A percentile compares a stretch with the other conserved stretches of the same genome.
phyloP scores from a whole-genome alignment of 139 green algal species.

The Picochlorum sp. region DNA sequence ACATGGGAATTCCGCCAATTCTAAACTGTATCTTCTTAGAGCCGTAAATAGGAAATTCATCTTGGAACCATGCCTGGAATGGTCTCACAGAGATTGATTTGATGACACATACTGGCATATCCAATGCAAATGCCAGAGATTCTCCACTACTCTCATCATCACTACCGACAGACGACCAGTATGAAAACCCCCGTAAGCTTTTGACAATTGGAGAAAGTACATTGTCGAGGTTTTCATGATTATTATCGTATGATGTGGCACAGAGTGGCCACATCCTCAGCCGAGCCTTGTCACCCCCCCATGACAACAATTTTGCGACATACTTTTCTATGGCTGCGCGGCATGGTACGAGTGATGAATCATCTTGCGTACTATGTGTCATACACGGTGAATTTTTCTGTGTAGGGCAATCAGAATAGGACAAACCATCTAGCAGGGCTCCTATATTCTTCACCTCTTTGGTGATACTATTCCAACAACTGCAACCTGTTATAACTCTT shows the following conservation, averaged over 20 bases:
- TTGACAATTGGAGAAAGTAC: constrained; percentile 18
- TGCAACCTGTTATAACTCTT: too few species aligned
- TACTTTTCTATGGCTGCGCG: too few species aligned
- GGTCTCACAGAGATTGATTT: constrained; percentile 23
- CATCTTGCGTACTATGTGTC: too few species aligned
- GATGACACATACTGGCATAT: constrained; percentile 33
- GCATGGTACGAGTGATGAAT: too few species aligned
- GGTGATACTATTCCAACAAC: too few species aligned
- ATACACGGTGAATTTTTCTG: too few species aligned
- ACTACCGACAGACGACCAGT: constrained; percentile 17
- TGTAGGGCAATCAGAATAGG: too few species aligned
- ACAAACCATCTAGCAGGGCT: too few species aligned
- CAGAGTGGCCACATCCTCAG: constrained; percentile 9
- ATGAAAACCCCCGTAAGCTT: constrained; percentile 9
- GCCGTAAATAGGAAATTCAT: constrained; percentile 26
- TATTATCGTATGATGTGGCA: constrained; percentile 30
- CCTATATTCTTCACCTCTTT: too few species aligned
- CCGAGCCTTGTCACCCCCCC: too few species aligned
- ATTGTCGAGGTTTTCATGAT: constrained; percentile 23
- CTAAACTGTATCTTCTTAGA: constrained; percentile 16
- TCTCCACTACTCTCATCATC: constrained; percentile 17
- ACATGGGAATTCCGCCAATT: constrained; percentile 16
- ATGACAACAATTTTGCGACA: too few species aligned
- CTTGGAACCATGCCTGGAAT: constrained; percentile 35
- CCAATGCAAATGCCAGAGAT: constrained; percentile 21